Base-by-base conservation (phyloP, 352 stramenopile genomes). In the Phytophthora citrophthora region DNA sequence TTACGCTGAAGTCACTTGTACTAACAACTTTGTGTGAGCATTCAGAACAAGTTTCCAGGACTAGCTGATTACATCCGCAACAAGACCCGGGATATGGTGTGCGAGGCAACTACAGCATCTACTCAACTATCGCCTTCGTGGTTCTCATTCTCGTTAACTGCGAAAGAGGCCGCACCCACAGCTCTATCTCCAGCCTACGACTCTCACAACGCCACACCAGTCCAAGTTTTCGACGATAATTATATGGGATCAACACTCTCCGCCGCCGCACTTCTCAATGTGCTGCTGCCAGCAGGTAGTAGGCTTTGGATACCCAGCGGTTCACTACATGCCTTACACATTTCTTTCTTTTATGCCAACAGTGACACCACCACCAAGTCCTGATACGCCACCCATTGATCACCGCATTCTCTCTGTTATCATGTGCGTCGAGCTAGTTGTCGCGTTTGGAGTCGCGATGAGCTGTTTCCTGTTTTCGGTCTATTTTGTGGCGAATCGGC, bases 401-500 rank as follows among this genome's bases (percentile, higher is more conserved):
- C 88, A 93, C 58, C 81, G 77, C 49, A 91, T 92, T 68, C 73
- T 95, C 45, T 88, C 87, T 10, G 73, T 92, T 31, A 91, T 95
- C 67, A 95, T 95, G 88, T 92, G 81, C 56, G 75, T 95, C 38
- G 88, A 95, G 47, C 68, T 95, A 18, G 76, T 94, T 13, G 88
- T 95, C 32, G 88, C 88, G 15, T 91, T 95, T 41, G 82, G 66
- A 32, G 88, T 95, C 10, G 88, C 88, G 13, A 73, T 95, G 44
- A 78, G 83, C 10, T 95, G 88, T 51, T 86, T 95, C 32, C 71
- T 94, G 27, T 92, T 95, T 58, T 95, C 88, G 1, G 85, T 95
- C 9, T 95, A 95, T 61, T 95, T 95, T 67, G 86, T 95, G 27
- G 87, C 76, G 4, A 95, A 94, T 69, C 88, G 88, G 6, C 88